A percentile compares a stretch with the other conserved stretches of the same genome.
phyloP scores from a whole-genome alignment of 2,329 filamentous ascomycete species.

The Gyromitra esculenta region DNA sequence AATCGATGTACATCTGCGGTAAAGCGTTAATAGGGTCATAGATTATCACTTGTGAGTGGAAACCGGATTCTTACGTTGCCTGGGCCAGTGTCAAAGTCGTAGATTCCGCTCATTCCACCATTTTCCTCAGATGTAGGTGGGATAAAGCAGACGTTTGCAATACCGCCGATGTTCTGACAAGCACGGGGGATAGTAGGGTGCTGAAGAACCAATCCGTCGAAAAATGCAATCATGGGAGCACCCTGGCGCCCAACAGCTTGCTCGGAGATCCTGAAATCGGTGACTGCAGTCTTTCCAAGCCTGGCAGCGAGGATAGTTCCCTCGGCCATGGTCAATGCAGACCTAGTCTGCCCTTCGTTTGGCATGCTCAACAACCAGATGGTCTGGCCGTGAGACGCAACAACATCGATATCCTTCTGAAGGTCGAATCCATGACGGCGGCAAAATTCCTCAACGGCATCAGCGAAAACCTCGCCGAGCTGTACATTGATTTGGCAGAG shows the following conservation, averaged over 20 bases:
- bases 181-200: constrained; percentile 68
- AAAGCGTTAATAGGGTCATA: not conserved
- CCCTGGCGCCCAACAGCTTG: constrained; percentile 68
- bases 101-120: constrained; percentile 60
- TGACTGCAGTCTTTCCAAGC: constrained; percentile 69
- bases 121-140: constrained; percentile 63
- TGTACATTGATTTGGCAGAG: constrained; percentile 69
- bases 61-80: constrained; percentile 61
- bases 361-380: constrained; percentile 69
- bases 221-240: constrained; percentile 68
- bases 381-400: constrained; percentile 70
- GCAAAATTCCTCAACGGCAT: constrained; percentile 66
- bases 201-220: constrained; percentile 68
- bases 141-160: constrained; percentile 71
- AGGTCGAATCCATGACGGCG: constrained; percentile 62
- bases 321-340: constrained; percentile 69
- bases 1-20: constrained; percentile 65
- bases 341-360: constrained; percentile 63
- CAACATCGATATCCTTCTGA: constrained; percentile 64
- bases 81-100: constrained; percentile 68
- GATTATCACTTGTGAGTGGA: constrained; percentile 45
- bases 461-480: constrained; percentile 68
- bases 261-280: constrained; percentile 69
- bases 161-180: constrained; percentile 71
- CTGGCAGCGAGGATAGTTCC: constrained; percentile 67